Base-by-base conservation (phyloP, 371 early-diverging fungal genomes). In the Lichtheimia ramosa region DNA sequence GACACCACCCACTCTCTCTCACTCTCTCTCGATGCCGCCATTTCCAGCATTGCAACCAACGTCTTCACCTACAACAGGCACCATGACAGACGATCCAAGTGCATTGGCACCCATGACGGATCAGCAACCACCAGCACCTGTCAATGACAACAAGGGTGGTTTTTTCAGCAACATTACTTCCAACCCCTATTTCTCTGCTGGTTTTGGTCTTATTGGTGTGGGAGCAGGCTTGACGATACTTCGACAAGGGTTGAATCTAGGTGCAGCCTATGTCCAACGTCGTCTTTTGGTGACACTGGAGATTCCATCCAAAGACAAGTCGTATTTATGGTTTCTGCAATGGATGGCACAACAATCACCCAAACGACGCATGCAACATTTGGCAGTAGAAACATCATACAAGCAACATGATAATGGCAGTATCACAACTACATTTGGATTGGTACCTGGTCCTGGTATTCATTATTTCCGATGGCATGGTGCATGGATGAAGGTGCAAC, bases 161-260 rank as follows among this genome's bases (percentile, higher is more conserved):
- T 15, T 59, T 2, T 28, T 59, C 14, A 63, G 53, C n/a, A 73
- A 23, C 34, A 65, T 81, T 24, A 72, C 74, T 4, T 61, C 71
- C 18, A 97, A 97, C 58, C 97, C 97, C 10, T 90, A 93, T 66
- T 97, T 97, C 62, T 93, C 96, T 2, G 97, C 97, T 2, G 96
- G 96, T 5, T 89, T 93, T 56, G 99, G 99, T 3, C 74, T 98
- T 25, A 83, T 97, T 41, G 99, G 95, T 46, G 88, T 96, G 0
- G 92, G 93, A 13, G 92, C 94, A 2, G 93, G 86, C 16, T 71
- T 96, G 27, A 89, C 96, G 0, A 63, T 94, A 0, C 73, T 96
- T 15, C 83, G 91, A 24, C 84, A 89, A 68, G 94, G 92, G 8
- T 66, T 88, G 0, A 76, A 80, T 0, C 75, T 88, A 4, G 91